Evolutionary conservation across 768 basidiomycete species (phyloP).

Genomic region (Terana coerulea): DNA sequence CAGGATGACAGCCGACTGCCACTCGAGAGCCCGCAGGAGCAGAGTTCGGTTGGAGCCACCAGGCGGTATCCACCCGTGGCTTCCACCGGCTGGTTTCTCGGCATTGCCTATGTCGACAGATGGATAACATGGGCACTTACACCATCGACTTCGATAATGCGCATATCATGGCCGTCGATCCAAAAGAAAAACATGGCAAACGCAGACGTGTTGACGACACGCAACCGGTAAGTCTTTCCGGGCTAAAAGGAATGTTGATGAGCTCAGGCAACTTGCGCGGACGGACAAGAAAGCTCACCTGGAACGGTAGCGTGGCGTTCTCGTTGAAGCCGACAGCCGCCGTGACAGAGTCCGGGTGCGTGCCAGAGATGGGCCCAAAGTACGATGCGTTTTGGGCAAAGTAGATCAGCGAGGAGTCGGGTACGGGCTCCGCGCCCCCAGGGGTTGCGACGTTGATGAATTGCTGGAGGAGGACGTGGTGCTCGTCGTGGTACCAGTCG

Average conservation of each 20-base stretch:
- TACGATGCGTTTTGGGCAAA: constrained; percentile 75
- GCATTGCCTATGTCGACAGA: too few relatives aligned
- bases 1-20: too few relatives aligned
- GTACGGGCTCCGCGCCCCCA: constrained; percentile 83
- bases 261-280: not conserved
- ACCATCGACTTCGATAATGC: constrained; percentile 80
- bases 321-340: constrained; percentile 78
- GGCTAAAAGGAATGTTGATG: constrained; percentile 31
- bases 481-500: constrained; percentile 92
- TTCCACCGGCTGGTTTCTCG: too few relatives aligned
- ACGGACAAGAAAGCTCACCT: constrained; percentile 21
- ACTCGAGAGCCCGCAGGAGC: too few relatives aligned
- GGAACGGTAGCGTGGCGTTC: constrained; percentile 80
- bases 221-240: constrained; percentile 87
- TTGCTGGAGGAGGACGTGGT: constrained; percentile 51
- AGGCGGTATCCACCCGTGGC: too few relatives aligned
- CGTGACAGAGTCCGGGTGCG: constrained; percentile 41
- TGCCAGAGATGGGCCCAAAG: constrained; percentile 53
- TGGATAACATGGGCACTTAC: constrained; percentile 49
- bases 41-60: too few relatives aligned
- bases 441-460: constrained; percentile 78
- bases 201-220: constrained; percentile 80
- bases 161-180: constrained; percentile 88
- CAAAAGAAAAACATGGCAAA: constrained; percentile 79
- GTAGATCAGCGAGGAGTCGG: constrained; percentile 84